Percentiles rank a stretch among this genome's conserved stretches.
phyloP scores from a whole-genome alignment of 176 grass and related monocot genomes.

The Triticum dicoccoides region DNA sequence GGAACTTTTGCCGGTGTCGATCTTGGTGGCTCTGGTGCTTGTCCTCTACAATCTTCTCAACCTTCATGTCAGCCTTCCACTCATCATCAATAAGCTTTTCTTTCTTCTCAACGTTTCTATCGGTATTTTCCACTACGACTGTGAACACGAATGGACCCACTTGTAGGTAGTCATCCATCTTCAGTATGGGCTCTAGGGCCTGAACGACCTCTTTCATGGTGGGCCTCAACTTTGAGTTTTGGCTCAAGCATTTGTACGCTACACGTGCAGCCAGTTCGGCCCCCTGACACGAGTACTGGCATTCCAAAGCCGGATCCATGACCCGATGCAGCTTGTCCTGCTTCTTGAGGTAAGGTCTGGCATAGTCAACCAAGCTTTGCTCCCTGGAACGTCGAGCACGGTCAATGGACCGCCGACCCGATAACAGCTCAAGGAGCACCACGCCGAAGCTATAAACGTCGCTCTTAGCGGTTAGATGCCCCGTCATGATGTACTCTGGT shows the following conservation, averaged over 20 bases:
- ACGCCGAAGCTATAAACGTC: conserved; percentile 85
- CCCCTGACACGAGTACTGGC: conserved; percentile 43
- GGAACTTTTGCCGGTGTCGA: conserved; percentile 38
- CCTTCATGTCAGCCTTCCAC: conserved; percentile 26
- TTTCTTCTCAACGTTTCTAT: not conserved
- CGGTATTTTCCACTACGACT: conserved; percentile 30
- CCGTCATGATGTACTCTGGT: conserved; percentile 74
- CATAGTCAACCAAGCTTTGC: conserved; percentile 73
- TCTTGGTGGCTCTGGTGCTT: conserved; percentile 56
- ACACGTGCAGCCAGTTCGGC: conserved; percentile 44
- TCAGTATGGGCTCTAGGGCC: conserved; percentile 52
- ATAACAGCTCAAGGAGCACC: conserved; percentile 60
- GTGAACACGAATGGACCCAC: conserved; percentile 70
- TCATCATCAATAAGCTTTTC: not conserved
- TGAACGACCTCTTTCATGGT: conserved; percentile 66
- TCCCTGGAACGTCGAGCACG: conserved; percentile 43
- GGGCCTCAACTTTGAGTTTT: conserved; percentile 57
- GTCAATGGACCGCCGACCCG: conserved; percentile 43
- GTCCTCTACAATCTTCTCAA: conserved; percentile 6
- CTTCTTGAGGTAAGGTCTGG: conserved; percentile 47
- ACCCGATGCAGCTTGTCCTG: conserved; percentile 29
- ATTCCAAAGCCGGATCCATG: conserved; percentile 61
- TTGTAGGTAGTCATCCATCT: conserved; percentile 48
- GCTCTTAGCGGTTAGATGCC: conserved; percentile 63
- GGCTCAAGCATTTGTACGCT: conserved; percentile 73